phyloP scores from a whole-genome alignment of 331 rosid genomes.

The Dryas integrifolia region DNA sequence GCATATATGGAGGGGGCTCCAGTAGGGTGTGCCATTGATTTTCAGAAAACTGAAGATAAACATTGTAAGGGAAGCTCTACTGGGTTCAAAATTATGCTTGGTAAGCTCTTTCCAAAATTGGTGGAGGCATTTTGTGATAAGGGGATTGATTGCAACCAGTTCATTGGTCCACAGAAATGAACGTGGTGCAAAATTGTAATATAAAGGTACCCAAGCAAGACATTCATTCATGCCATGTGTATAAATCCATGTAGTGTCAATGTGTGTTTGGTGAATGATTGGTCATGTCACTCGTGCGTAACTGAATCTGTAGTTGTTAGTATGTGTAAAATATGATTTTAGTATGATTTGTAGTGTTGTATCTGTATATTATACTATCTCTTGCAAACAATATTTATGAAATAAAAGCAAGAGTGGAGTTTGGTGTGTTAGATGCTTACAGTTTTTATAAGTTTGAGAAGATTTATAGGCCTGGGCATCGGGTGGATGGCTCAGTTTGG shows the following conservation, averaged over 20 bases:
- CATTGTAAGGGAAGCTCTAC: constrained; percentile 58
- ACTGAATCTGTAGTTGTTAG: neutral
- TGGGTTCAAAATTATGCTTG: constrained; percentile 89
- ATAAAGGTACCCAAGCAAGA: constrained; percentile 25
- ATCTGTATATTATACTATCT: neutral
- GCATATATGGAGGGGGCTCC: constrained; percentile 82
- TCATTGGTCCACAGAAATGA: constrained; percentile 39
- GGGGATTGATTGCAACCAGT: constrained; percentile 71
- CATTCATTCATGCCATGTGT: constrained; percentile 26
- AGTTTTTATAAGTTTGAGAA: no score
- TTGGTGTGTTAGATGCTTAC: neutral
- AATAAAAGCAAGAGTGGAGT: constrained; percentile 11
- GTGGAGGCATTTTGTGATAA: constrained; percentile 63
- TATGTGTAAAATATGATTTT: neutral
- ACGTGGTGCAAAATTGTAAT: constrained; percentile 17
- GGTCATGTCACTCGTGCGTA: neutral
- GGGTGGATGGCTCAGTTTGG: no score
- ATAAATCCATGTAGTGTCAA: constrained; percentile 35
- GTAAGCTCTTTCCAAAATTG: constrained; percentile 78
- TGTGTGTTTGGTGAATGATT: constrained; percentile 23
- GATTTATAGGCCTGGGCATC: no score
- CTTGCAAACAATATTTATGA: constrained; percentile 4
- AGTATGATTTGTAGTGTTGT: neutral
- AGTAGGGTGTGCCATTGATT: constrained; percentile 49
- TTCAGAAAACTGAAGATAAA: constrained; percentile 34